Conservation (phyloP, 2,329 filamentous ascomycete species). For the Penicillium crustosum region DNA sequence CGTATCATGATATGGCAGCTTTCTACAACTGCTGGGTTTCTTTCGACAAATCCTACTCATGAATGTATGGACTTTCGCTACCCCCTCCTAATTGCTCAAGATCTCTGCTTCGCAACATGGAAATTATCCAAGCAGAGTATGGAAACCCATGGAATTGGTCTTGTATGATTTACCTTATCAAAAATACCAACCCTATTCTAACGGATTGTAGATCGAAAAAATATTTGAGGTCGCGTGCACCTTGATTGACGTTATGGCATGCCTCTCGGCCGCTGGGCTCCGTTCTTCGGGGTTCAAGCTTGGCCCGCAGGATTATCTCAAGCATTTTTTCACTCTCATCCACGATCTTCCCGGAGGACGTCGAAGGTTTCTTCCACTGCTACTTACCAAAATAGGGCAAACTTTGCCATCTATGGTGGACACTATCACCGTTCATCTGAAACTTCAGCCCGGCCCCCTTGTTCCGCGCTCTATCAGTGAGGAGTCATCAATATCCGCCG, state of each 20-base stretch:
- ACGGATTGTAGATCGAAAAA: conserved; percentile 64
- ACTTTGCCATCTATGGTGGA: conserved; percentile 54
- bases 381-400: conserved; percentile 74
- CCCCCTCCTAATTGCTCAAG: conserved; percentile 61
- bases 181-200: not conserved
- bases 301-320: conserved; percentile 72
- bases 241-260: conserved; percentile 70
- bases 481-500: not conserved
- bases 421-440: conserved; percentile 22
- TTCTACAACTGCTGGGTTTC: conserved; percentile 63
- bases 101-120: conserved; percentile 64
- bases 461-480: not conserved
- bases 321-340: conserved; percentile 66
- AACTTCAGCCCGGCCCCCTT: conserved; percentile 9
- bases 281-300: conserved; percentile 62
- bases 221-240: conserved; percentile 74
- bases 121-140: conserved; percentile 71
- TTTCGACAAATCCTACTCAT: conserved; percentile 62
- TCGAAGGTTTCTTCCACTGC: conserved; percentile 72
- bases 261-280: conserved; percentile 59
- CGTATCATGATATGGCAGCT: conserved; percentile 71
- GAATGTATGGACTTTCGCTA: conserved; percentile 63
- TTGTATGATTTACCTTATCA: conserved; percentile 51
- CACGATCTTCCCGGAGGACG: conserved; percentile 72
- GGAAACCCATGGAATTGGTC: conserved; percentile 70